These are phyloP conservation scores for Boletus rubroflammeus DNA, from an alignment of 768 basidiomycete species.

Conservation along the genomic window DNA sequence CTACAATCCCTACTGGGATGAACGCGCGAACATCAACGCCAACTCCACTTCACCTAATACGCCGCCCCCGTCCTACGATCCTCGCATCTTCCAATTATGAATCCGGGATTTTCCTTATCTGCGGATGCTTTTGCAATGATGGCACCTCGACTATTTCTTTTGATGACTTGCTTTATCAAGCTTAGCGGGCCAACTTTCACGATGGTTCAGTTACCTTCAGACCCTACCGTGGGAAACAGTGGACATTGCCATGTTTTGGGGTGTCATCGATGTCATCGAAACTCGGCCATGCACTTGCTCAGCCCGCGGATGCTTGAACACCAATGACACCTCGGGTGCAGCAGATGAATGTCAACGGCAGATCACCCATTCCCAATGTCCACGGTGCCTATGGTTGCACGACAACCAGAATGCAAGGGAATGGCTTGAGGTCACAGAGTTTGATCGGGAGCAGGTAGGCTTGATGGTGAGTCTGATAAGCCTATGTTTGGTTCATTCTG, in stretches of 20 bases:
- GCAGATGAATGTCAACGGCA: not conserved
- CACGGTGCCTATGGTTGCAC: conserved; percentile 16
- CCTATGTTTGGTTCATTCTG: conserved; percentile 4
- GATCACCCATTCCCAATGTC: conserved; percentile 6
- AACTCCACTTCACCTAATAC: conserved; percentile 17
- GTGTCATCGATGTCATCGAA: conserved; percentile 21
- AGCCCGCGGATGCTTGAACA: conserved; percentile 11
- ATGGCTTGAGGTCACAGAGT: conserved; percentile 35
- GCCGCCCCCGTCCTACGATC: conserved; percentile 10
- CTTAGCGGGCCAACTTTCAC: conserved; percentile 44
- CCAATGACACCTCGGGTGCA: conserved; percentile 5
- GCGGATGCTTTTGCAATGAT: conserved; percentile 10
- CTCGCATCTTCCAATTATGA: conserved; percentile 10
- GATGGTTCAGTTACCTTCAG: conserved; percentile 65
- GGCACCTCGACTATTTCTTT: not conserved
- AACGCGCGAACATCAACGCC: conserved; percentile 22
- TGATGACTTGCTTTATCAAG: conserved; percentile 34
- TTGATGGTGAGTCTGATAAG: conserved; percentile 26
- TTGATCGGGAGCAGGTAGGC: conserved; percentile 24
- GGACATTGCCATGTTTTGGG: conserved; percentile 66
- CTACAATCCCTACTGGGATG: conserved; percentile 10
- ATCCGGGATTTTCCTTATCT: conserved; percentile 27
- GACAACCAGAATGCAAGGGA: conserved; percentile 31
- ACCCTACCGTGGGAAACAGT: conserved; percentile 52
- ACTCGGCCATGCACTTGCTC: conserved; percentile 16